Conservation (phyloP, 2,329 filamentous ascomycete species). For the Dendryphion nanum region DNA sequence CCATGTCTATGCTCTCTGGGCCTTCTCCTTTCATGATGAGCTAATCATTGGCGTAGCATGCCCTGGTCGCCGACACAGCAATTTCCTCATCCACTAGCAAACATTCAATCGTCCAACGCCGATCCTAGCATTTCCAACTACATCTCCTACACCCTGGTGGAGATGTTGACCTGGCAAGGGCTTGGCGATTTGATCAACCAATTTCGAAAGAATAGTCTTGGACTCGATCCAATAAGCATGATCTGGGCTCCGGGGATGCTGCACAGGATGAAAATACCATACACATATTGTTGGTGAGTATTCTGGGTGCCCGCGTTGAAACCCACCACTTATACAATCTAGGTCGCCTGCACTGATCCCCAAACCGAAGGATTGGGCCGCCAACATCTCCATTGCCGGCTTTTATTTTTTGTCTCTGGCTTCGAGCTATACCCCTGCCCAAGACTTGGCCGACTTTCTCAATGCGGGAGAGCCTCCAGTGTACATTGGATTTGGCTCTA, state of each 20-base stretch:
- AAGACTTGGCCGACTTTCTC: slow-evolving; percentile 40
- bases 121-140: slow-evolving; percentile 78
- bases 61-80: slow-evolving; percentile 84
- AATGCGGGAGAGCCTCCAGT: slow-evolving; percentile 40
- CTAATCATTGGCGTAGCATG: slow-evolving; percentile 61
- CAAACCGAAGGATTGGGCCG: slow-evolving; percentile 48
- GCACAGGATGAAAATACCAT: slow-evolving; percentile 72
- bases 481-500: slow-evolving; percentile 44
- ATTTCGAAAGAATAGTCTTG: slow-evolving; percentile 72
- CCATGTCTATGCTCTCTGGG: background rate
- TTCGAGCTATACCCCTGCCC: slow-evolving; percentile 38
- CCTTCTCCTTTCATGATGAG: too few relatives aligned
- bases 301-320: background rate
- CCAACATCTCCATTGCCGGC: slow-evolving; percentile 41
- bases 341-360: slow-evolving; percentile 44
- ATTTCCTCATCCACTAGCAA: slow-evolving; percentile 83
- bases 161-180: slow-evolving; percentile 92
- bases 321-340: slow-evolving; percentile 2
- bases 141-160: slow-evolving; percentile 78
- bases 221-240: slow-evolving; percentile 73
- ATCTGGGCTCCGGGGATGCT: slow-evolving; percentile 82
- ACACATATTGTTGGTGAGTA: slow-evolving; percentile 80
- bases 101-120: slow-evolving; percentile 73
- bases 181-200: slow-evolving; percentile 88
- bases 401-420: slow-evolving; percentile 43